These are phyloP conservation scores for Talaromyces marneffei DNA, from an alignment of 2,329 filamentous ascomycete species.

Conservation along the genomic window DNA sequence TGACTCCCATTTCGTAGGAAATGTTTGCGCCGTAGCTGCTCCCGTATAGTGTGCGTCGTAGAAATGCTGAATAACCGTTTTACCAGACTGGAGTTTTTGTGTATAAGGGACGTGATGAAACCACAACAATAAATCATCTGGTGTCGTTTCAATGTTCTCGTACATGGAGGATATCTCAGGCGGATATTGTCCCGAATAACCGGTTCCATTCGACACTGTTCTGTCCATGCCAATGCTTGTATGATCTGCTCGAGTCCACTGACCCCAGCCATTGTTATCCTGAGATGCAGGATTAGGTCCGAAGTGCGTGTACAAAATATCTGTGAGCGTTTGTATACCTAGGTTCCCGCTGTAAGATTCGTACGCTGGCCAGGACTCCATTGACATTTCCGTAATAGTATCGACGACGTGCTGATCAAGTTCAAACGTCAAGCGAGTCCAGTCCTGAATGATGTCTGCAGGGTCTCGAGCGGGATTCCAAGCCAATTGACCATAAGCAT, in stretches of 20 bases:
- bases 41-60: constrained; percentile 59
- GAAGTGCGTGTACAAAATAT: constrained; percentile 59
- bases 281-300: constrained; percentile 62
- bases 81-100: constrained; percentile 54
- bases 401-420: constrained; percentile 49
- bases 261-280: constrained; percentile 63
- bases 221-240: constrained; percentile 63
- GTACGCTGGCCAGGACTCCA: constrained; percentile 65
- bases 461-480: constrained; percentile 55
- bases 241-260: constrained; percentile 63
- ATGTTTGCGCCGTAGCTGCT: constrained; percentile 55
- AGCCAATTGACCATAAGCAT: constrained; percentile 61
- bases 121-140: constrained; percentile 64
- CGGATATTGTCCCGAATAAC: constrained; percentile 61
- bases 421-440: constrained; percentile 63
- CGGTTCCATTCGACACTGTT: constrained; percentile 62
- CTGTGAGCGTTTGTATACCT: constrained; percentile 62
- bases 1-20: constrained; percentile 48
- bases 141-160: constrained; percentile 57
- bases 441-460: constrained; percentile 53
- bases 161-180: constrained; percentile 52
- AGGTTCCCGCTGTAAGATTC: constrained; percentile 67
- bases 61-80: constrained; percentile 63
- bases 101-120: constrained; percentile 70
- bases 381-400: constrained; percentile 57